Conservation (phyloP, 257 asterid genomes). For the Nicotiana noctiflora region DNA sequence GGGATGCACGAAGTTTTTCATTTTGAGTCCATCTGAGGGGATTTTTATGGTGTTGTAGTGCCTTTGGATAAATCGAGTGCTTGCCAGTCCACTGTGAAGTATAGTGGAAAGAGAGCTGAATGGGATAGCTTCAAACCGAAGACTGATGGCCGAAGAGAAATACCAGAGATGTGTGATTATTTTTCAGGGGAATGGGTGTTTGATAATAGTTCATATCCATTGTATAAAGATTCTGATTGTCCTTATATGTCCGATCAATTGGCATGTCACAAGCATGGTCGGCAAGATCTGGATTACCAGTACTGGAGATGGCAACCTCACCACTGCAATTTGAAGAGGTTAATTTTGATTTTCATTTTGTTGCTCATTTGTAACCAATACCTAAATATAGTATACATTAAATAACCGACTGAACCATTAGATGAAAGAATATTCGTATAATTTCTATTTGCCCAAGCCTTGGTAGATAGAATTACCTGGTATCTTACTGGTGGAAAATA, state of each 20-base stretch:
- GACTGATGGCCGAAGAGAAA: slow-evolving; percentile 21
- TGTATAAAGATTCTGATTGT: slow-evolving; percentile 68
- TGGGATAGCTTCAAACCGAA: slow-evolving; percentile 24
- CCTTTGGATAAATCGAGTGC: slow-evolving; percentile 48
- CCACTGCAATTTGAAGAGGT: slow-evolving; percentile 52
- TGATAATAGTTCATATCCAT: slow-evolving; percentile 58
- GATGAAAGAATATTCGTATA: not conserved
- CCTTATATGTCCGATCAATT: slow-evolving; percentile 90
- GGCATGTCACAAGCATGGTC: slow-evolving; percentile 77
- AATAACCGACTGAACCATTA: not conserved
- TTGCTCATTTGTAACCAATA: not conserved
- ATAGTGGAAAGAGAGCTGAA: slow-evolving; percentile 55
- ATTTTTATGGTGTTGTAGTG: slow-evolving; percentile 19
- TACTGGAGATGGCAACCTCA: slow-evolving; percentile 93
- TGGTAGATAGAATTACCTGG: too few species aligned
- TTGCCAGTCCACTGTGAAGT: slow-evolving; percentile 59
- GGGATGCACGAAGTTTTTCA: too few species aligned
- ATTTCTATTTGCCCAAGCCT: too few species aligned
- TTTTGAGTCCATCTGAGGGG: not conserved
- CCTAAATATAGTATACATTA: not conserved
- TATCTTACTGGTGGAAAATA: too few species aligned
- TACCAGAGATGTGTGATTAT: slow-evolving; percentile 43
- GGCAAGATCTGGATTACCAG: slow-evolving; percentile 51
- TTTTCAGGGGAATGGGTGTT: slow-evolving; percentile 83
- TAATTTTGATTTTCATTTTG: not conserved